These are phyloP conservation scores for Tilletia setariae DNA, from an alignment of 1,284 basidiomycete species.

Conservation along the genomic window DNA sequence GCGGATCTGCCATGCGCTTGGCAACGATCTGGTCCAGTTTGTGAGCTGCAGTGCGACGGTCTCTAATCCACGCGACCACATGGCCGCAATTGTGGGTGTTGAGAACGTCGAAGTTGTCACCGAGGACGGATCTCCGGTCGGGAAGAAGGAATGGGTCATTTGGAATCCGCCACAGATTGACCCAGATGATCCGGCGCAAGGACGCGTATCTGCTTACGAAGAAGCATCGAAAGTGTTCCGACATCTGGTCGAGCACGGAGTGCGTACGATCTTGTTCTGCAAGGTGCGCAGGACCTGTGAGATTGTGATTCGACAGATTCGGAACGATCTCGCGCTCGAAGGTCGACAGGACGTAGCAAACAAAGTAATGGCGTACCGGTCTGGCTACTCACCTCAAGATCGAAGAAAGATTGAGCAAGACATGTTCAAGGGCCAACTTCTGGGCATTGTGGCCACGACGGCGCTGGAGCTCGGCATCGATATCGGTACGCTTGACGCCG, in stretches of 20 bases:
- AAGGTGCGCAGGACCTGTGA: conserved; percentile 82
- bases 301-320: conserved; percentile 74
- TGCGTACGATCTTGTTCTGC: conserved; percentile 81
- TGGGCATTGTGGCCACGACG: conserved; percentile 83
- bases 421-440: conserved; percentile 75
- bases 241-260: conserved; percentile 74
- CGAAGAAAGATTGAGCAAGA: conserved; percentile 78
- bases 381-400: conserved; percentile 70
- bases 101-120: conserved; percentile 69
- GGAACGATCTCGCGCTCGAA: conserved; percentile 69
- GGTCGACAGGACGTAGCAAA: conserved; percentile 73
- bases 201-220: conserved; percentile 65
- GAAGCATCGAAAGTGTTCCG: conserved; percentile 75
- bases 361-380: conserved; percentile 77
- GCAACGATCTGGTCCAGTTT: conserved; percentile 70
- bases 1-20: conserved; percentile 75
- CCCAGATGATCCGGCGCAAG: conserved; percentile 62
- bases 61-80: conserved; percentile 63
- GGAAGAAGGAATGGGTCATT: conserved; percentile 62
- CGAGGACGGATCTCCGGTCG: conserved; percentile 79
- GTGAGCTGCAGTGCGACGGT: conserved; percentile 89
- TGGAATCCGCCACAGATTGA: conserved; percentile 67
- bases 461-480: conserved; percentile 87
- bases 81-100: conserved; percentile 67
- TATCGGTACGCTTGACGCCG: conserved; percentile 81